Conservation (phyloP, 2,329 filamentous ascomycete genomes). For the Sporothrix schenckii region DNA sequence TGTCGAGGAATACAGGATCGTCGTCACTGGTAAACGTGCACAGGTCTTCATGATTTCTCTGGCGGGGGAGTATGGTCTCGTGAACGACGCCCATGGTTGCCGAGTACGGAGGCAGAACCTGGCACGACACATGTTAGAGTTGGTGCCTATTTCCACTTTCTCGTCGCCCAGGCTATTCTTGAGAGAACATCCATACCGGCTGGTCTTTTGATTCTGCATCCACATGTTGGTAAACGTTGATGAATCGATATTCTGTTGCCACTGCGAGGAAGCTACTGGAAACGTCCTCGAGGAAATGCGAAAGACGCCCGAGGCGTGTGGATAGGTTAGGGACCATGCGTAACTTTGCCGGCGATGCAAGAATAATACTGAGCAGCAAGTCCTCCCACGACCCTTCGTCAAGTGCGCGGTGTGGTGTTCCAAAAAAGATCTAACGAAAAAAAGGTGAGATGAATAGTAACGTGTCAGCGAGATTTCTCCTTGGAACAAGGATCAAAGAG, state of each 20-base stretch:
- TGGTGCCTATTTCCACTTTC: no score
- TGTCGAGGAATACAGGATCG: background rate
- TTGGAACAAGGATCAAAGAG: background rate
- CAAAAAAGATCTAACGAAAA: constrained; percentile 20
- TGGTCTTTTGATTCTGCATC: background rate
- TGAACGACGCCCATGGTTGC: constrained; percentile 21
- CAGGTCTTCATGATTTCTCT: constrained; percentile 14
- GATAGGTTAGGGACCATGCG: constrained; percentile 9
- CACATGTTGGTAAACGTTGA: background rate
- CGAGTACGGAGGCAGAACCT: constrained; percentile 21
- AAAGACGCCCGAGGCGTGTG: constrained; percentile 8
- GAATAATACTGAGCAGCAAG: constrained; percentile 11
- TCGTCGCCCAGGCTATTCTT: background rate
- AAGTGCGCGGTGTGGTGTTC: constrained; percentile 18
- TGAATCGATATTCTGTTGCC: background rate
- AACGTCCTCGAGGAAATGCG: background rate
- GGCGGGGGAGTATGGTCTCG: background rate
- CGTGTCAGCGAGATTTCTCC: background rate
- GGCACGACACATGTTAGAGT: background rate
- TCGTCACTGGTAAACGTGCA: constrained; percentile 1
- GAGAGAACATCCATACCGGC: background rate
- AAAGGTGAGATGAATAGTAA: background rate
- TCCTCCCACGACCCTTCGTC: constrained; percentile 22
- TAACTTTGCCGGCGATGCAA: constrained; percentile 17
- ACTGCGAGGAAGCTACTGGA: background rate